phyloP scores from a whole-genome alignment of 2,329 filamentous ascomycete species.

The Corynespora cassiicola region DNA sequence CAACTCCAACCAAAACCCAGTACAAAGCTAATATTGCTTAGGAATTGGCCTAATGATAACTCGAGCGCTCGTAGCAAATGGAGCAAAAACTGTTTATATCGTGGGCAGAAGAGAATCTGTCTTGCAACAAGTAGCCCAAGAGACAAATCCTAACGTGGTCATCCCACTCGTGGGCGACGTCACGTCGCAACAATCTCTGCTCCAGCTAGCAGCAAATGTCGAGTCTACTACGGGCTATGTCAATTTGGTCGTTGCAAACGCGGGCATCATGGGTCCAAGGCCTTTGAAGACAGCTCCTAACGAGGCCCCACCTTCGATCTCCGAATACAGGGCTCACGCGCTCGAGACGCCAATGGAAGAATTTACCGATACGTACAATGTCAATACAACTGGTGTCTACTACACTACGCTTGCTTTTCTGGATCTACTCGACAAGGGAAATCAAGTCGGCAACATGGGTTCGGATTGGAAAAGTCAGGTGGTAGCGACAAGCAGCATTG shows the following conservation, averaged over 20 bases:
- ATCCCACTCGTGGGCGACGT: conserved; percentile 27
- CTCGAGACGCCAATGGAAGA: conserved; percentile 24
- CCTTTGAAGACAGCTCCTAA: conserved; percentile 19
- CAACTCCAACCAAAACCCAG: background rate
- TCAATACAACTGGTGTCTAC: conserved; percentile 49
- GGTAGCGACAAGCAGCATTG: conserved; percentile 25
- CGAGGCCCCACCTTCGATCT: conserved; percentile 13
- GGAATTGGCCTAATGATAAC: conserved; percentile 29
- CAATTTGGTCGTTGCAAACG: conserved; percentile 31
- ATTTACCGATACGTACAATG: conserved; percentile 46
- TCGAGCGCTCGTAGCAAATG: conserved; percentile 24
- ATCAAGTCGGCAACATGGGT: conserved; percentile 24
- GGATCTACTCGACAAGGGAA: conserved; percentile 50
- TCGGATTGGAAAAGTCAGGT: conserved; percentile 23
- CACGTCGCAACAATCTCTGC: conserved; percentile 18
- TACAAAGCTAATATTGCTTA: background rate
- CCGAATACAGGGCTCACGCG: conserved; percentile 24
- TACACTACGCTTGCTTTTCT: conserved; percentile 51
- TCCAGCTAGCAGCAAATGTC: conserved; percentile 16
- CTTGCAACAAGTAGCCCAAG: conserved; percentile 15
- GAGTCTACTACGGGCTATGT: conserved; percentile 19
- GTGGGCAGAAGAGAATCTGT: conserved; percentile 21
- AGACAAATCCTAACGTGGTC: conserved; percentile 18
- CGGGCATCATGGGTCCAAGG: conserved; percentile 26
- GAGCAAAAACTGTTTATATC: conserved; percentile 25